These are phyloP conservation scores for Yamadazyma buinensis DNA, from an alignment of 1,139 yeast genomes.

Conservation along the genomic window DNA sequence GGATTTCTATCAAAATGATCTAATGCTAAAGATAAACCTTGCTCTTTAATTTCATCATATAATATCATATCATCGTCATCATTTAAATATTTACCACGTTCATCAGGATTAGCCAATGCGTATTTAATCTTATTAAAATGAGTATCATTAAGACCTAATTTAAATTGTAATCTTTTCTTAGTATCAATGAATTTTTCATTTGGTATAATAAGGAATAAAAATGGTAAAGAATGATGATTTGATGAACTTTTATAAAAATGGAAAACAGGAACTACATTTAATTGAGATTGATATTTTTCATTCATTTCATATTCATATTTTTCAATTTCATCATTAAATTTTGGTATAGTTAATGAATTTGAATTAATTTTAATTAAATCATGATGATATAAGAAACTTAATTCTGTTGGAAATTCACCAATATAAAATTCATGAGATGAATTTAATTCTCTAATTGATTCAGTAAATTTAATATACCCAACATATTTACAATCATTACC, in stretches of 20 bases:
- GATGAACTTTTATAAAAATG: constrained; percentile 75
- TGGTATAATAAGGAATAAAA: constrained; percentile 64
- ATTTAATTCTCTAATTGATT: constrained; percentile 30
- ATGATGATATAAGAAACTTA: constrained; percentile 33
- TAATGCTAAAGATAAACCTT: constrained; percentile 54
- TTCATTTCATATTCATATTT: constrained; percentile 28
- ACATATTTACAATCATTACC: constrained; percentile 41
- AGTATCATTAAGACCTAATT: constrained; percentile 70
- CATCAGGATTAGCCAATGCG: constrained; percentile 48
- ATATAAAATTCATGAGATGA: constrained; percentile 38
- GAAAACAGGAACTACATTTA: constrained; percentile 46
- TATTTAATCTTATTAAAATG: constrained; percentile 74
- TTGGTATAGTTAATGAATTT: neutral
- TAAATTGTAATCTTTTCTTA: constrained; percentile 60
- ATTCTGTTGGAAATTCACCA: constrained; percentile 45
- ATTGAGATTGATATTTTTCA: constrained; percentile 29
- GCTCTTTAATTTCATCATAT: constrained; percentile 48
- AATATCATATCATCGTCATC: constrained; percentile 52
- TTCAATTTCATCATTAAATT: constrained; percentile 10
- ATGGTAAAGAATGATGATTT: constrained; percentile 85
- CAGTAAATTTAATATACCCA: constrained; percentile 35
- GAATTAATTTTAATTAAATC: constrained; percentile 28
- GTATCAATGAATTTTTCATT: constrained; percentile 66
- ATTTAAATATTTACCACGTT: constrained; percentile 46
- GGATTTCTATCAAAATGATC: constrained; percentile 81